Evolutionary conservation across 2,329 filamentous ascomycete species (phyloP).

Genomic region (Samsoniella hepiali): DNA sequence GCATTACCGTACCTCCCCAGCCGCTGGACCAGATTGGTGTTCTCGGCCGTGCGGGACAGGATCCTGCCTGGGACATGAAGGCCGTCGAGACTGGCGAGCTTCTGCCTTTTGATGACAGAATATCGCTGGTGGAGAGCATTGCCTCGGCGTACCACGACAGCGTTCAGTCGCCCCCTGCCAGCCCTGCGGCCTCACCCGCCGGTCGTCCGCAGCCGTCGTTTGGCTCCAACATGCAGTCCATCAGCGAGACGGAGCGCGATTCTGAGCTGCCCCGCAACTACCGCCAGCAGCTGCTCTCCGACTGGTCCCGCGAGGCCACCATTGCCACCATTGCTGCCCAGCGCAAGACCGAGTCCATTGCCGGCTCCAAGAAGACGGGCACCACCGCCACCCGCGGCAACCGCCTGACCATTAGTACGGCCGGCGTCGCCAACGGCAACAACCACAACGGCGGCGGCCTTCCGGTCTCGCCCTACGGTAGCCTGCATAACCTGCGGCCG

Average conservation of each 20-base stretch:
- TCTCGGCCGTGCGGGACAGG: constrained; percentile 44
- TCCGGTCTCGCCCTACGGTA: constrained; percentile 46
- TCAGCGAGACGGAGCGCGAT: constrained; percentile 37
- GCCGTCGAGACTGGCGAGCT: constrained; percentile 62
- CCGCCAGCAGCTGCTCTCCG: constrained; percentile 70
- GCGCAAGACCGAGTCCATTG: constrained; percentile 70
- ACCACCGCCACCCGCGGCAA: constrained; percentile 52
- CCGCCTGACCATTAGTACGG: constrained; percentile 55
- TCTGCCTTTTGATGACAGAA: constrained; percentile 71
- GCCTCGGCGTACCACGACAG: constrained; percentile 66
- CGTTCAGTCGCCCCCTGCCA: constrained; percentile 61
- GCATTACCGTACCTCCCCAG: constrained; percentile 67
- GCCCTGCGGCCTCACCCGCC: constrained; percentile 66
- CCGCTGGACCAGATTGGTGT: constrained; percentile 59
- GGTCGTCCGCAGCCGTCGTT: constrained; percentile 58
- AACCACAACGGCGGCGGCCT: constrained; percentile 35
- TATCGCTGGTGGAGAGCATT: constrained; percentile 70
- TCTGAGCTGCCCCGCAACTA: constrained; percentile 63
- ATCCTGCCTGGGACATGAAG: constrained; percentile 46
- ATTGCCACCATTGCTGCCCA: constrained; percentile 65
- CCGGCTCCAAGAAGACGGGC: constrained; percentile 67
- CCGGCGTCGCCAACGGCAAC: constrained; percentile 33
- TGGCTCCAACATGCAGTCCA: constrained; percentile 43
- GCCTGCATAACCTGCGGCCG: constrained; percentile 49
- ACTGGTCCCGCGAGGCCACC: constrained; percentile 76